Base-by-base conservation (phyloP, 31 red algal genomes). In the Odonthalia washingtoniensis region DNA sequence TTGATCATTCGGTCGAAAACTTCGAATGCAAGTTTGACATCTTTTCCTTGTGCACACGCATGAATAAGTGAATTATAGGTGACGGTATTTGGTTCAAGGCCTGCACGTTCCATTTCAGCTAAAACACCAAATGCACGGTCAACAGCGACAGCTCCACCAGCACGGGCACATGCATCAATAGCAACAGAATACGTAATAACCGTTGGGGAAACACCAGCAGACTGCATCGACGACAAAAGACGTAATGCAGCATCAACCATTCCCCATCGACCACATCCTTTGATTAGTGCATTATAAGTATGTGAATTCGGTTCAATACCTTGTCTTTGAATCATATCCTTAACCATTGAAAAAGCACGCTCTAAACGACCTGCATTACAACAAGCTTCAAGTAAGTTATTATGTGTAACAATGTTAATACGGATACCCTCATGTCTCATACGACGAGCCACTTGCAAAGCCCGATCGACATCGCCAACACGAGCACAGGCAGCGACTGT, bases 11-110 rank as follows among this genome's bases (percentile, higher is more conserved):
- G 44, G 44, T 81, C 65, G 37, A 92, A 73, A 3, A 86, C 77
- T 26, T 36, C 30, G 66, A 92, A 92, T 24, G 90, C 90, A 65
- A 78, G 4, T 28, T 86, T 75, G 38, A 49, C 57, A 28, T 66
- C 46, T 57, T 67, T 81, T 21, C 74, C 77, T 16, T 73, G 46
- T 14, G 90, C 90, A 46, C 90, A 92, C 31, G 90, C 40, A 49
- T 92, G 90, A 87, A 92, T 86, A 24, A 97, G 78, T 16, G 89
- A 89, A 40, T 92, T 97, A 75, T 94, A 97, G 5, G 95, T 97
- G 28, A 97, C 91, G 21, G 89, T 38, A 72, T 97, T 94, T 12
- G 95, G 91, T 75, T 97, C 87, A 5, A 97, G 49, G 2, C 95
- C 90, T 30, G 26, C 70, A 5, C 35, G 39, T 36, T 89, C 62